phyloP scores from a whole-genome alignment of 371 early-diverging fungal species.

The Mortierella sp. region DNA sequence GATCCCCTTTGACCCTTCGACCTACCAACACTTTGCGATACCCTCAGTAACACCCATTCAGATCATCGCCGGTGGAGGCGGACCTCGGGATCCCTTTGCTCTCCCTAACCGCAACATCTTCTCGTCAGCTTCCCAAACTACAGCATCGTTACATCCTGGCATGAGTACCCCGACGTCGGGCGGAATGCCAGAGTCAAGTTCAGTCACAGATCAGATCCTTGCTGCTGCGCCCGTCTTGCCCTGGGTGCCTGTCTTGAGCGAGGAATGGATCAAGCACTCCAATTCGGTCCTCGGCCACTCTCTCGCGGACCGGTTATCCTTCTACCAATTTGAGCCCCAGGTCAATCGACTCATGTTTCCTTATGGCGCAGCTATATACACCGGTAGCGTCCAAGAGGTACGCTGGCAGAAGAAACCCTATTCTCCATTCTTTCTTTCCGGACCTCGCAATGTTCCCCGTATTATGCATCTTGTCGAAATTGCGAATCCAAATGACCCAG shows the following conservation, averaged over 20 bases:
- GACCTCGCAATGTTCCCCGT: not conserved
- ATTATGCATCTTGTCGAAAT: not conserved
- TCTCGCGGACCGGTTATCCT: slow-evolving; percentile 38
- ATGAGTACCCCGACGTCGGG: not conserved
- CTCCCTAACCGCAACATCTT: not conserved
- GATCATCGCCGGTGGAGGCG: slow-evolving; percentile 21
- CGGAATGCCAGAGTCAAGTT: slow-evolving; percentile 1
- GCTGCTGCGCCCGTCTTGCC: slow-evolving; percentile 48
- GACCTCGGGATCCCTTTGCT: not conserved
- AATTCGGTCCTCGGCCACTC: slow-evolving; percentile 24
- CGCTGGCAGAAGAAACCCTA: not conserved
- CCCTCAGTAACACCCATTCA: slow-evolving; percentile 29
- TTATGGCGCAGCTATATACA: slow-evolving; percentile 49
- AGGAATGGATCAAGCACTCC: slow-evolving; percentile 47
- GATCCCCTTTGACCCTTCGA: slow-evolving; percentile 50
- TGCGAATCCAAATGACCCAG: not conserved
- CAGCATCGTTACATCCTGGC: not conserved
- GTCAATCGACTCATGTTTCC: slow-evolving; percentile 47
- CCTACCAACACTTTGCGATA: slow-evolving; percentile 32
- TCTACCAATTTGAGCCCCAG: slow-evolving; percentile 47
- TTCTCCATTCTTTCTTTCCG: slow-evolving; percentile 12
- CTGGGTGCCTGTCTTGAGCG: slow-evolving; percentile 52
- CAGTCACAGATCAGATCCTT: slow-evolving; percentile 40
- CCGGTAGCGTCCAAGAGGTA: slow-evolving; percentile 51
- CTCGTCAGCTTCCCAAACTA: not conserved